Percentiles rank a stretch among this genome's conserved stretches.
Conservation (phyloP, 352 stramenopile species). For the Pythium aquatile region DNA sequence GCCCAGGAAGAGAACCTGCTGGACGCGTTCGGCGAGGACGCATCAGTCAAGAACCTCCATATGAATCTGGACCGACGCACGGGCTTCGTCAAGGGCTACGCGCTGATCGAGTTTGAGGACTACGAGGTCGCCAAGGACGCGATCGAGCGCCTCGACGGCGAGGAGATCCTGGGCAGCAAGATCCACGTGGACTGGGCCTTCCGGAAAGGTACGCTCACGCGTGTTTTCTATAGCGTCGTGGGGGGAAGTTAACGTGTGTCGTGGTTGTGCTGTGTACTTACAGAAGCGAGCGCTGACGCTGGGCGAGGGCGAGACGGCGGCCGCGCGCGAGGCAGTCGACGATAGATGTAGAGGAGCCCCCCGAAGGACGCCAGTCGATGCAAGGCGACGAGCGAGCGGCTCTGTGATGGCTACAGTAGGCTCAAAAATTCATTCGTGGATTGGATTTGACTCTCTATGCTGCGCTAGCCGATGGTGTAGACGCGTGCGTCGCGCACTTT, state of each 20-base stretch:
- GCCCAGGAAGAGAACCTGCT: slow-evolving; percentile 96
- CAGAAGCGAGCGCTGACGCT: slow-evolving; percentile 4
- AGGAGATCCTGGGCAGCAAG: slow-evolving; percentile 87
- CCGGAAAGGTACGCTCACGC: slow-evolving; percentile 44
- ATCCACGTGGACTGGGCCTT: slow-evolving; percentile 96
- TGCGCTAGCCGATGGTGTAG: slow-evolving; percentile 63
- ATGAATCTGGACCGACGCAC: slow-evolving; percentile 95
- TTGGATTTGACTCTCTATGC: slow-evolving; percentile 4
- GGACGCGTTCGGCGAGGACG: slow-evolving; percentile 94
- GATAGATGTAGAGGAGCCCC: slow-evolving; percentile 33
- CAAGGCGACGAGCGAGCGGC: neutral
- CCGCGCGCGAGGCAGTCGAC: slow-evolving; percentile 39
- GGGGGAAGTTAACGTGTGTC: too few species aligned
- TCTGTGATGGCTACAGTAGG: neutral
- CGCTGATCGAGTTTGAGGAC: slow-evolving; percentile 92
- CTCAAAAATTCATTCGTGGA: neutral
- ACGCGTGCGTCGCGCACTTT: slow-evolving; percentile 73
- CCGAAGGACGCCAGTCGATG: too few species aligned
- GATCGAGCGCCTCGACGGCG: slow-evolving; percentile 92
- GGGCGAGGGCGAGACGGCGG: slow-evolving; percentile 31
- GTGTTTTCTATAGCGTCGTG: neutral
- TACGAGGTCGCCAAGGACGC: slow-evolving; percentile 90
- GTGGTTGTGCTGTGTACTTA: neutral
- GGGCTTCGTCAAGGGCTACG: slow-evolving; percentile 96
- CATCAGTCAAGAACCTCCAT: slow-evolving; percentile 95